Percentiles rank a stretch among this genome's conserved stretches.
These are phyloP conservation scores for Podila epigama DNA, from an alignment of 192 early-diverging fungal genomes.

Conservation along the genomic window DNA sequence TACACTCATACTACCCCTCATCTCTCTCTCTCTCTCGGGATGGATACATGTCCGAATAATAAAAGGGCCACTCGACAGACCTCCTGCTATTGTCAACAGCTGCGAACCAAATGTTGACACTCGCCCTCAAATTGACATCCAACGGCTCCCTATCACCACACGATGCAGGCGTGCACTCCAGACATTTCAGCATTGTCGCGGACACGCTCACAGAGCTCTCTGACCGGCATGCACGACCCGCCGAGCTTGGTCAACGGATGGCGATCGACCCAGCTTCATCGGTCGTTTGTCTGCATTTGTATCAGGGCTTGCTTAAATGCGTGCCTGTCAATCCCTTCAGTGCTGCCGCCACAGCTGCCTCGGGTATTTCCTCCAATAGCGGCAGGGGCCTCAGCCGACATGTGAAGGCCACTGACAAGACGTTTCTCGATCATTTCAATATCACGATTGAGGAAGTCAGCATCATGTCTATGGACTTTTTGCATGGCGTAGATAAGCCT, in stretches of 20 bases:
- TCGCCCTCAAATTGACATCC: conserved; percentile 66
- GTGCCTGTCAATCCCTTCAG: conserved; percentile 61
- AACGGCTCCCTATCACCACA: conserved; percentile 1
- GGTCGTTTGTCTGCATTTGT: conserved; percentile 65
- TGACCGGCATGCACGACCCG: conserved; percentile 63
- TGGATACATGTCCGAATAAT: too few species aligned
- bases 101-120: conserved; percentile 69
- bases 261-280: conserved; percentile 64
- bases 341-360: neutral
- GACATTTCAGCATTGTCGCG: conserved; percentile 59
- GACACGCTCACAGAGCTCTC: conserved; percentile 68
- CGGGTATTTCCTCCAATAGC: neutral
- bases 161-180: neutral
- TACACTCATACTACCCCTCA: too few species aligned
- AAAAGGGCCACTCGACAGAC: conserved; percentile 66
- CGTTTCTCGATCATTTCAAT: conserved; percentile 10
- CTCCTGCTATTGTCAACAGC: conserved; percentile 74
- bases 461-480: conserved; percentile 59
- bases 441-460: conserved; percentile 58
- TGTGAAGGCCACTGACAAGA: conserved; percentile 4
- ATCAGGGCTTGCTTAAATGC: conserved; percentile 74
- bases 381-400: neutral
- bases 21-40: too few species aligned
- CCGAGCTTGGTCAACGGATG: conserved; percentile 60
- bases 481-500: conserved; percentile 40